These are phyloP conservation scores for Aspergillus saccharolyticus DNA, from an alignment of 495 filamentous ascomycete genomes.

Conservation along the genomic window DNA sequence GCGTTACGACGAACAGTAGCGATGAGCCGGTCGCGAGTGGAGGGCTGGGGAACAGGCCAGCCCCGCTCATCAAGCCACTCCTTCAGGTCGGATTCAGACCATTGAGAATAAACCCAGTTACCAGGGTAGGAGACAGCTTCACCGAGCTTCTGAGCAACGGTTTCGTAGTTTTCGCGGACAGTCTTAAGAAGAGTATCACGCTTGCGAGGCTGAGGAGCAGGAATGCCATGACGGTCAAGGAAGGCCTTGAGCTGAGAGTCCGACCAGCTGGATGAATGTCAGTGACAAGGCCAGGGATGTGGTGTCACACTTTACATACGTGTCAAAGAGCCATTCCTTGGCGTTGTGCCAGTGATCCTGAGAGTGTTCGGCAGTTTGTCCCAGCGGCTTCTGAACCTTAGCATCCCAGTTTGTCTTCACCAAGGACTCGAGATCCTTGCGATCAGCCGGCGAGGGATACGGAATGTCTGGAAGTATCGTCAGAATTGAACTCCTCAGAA, in stretches of 20 bases:
- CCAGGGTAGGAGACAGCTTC: slow-evolving; percentile 82
- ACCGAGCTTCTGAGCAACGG: slow-evolving; percentile 73
- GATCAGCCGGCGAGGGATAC: slow-evolving; percentile 77
- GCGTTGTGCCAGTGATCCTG: slow-evolving; percentile 64
- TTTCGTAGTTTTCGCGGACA: slow-evolving; percentile 75
- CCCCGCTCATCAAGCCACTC: slow-evolving; percentile 88
- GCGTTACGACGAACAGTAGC: slow-evolving; percentile 88
- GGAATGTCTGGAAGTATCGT: slow-evolving; percentile 59
- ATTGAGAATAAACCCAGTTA: slow-evolving; percentile 90
- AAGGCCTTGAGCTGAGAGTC: slow-evolving; percentile 89
- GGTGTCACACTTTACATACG: slow-evolving; percentile 47
- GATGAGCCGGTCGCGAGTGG: slow-evolving; percentile 80
- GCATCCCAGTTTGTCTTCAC: slow-evolving; percentile 85
- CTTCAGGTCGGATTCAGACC: slow-evolving; percentile 73
- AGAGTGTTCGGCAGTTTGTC: slow-evolving; percentile 68
- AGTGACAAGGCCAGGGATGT: slow-evolving; percentile 7
- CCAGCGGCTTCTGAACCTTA: slow-evolving; percentile 64
- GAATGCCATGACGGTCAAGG: slow-evolving; percentile 81
- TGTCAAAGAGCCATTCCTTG: slow-evolving; percentile 92
- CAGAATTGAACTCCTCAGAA: slow-evolving; percentile 2
- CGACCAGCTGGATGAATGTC: slow-evolving; percentile 56
- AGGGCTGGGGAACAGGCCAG: slow-evolving; percentile 80
- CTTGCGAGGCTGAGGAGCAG: slow-evolving; percentile 72
- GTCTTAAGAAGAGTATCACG: slow-evolving; percentile 76
- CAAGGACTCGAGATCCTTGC: slow-evolving; percentile 75